phyloP scores from a whole-genome alignment of 129 eudicot species.

The Flaveria ramosissima region DNA sequence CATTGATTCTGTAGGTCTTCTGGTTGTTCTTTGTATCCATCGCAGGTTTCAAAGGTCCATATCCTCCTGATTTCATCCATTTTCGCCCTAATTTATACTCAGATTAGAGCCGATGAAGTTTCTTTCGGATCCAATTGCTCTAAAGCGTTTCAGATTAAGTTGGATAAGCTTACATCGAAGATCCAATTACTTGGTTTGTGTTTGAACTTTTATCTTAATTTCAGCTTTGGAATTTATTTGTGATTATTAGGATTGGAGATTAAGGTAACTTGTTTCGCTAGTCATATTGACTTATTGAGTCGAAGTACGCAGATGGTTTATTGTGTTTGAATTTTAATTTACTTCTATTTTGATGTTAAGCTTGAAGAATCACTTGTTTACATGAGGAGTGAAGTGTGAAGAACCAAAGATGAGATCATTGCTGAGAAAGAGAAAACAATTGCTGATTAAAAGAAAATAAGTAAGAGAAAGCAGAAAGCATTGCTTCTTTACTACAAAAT shows the following conservation, averaged over 20 bases:
- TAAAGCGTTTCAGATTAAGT: constrained; percentile 38
- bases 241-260: neutral
- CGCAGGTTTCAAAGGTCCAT: no score
- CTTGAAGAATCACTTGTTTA: constrained; percentile 55
- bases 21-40: no score
- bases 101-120: neutral
- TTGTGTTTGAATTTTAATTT: neutral
- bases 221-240: neutral
- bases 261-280: constrained; percentile 1
- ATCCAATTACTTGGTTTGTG: constrained; percentile 69
- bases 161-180: constrained; percentile 65
- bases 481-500: constrained; percentile 49
- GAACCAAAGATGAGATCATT: constrained; percentile 54
- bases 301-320: neutral
- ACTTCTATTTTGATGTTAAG: neutral
- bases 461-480: constrained; percentile 52
- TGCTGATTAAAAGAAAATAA: constrained; percentile 42
- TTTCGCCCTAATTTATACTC: no score
- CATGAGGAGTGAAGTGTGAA: constrained; percentile 47
- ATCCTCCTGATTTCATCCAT: no score
- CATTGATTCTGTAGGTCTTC: no score
- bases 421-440: constrained; percentile 50
- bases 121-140: constrained; percentile 41
- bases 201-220: constrained; percentile 5
- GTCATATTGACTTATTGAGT: neutral